phyloP scores from a whole-genome alignment of 169 alveolate species.

The Babesia bovis region DNA sequence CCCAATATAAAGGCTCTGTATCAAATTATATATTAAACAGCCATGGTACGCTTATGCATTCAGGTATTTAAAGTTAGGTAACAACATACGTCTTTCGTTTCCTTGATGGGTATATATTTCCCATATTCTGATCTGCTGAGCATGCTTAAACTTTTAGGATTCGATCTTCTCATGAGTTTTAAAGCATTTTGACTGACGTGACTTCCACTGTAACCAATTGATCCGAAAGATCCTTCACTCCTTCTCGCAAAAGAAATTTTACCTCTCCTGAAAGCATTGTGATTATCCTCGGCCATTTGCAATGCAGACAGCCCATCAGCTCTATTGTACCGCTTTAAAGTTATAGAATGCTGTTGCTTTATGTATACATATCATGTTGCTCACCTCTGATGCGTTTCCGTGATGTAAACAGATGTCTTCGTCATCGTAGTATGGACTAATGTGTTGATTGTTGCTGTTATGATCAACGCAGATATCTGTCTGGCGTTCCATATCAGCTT shows the following conservation, averaged over 20 bases:
- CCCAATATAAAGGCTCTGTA: slow-evolving; percentile 75
- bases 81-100: slow-evolving; percentile 57
- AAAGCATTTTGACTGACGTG: neutral
- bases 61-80: neutral
- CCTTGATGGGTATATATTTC: slow-evolving; percentile 41
- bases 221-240: slow-evolving; percentile 46
- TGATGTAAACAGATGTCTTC: slow-evolving; percentile 7
- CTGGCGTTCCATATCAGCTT: too few species aligned
- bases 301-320: slow-evolving; percentile 27
- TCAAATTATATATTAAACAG: neutral
- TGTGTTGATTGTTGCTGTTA: too few species aligned
- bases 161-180: too few species aligned
- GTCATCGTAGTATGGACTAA: neutral
- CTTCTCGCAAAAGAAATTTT: slow-evolving; percentile 50
- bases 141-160: neutral
- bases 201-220: slow-evolving; percentile 27
- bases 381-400: slow-evolving; percentile 20
- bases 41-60: neutral
- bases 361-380: neutral
- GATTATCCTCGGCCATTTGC: slow-evolving; percentile 35
- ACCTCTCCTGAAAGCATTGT: slow-evolving; percentile 33
- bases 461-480: too few species aligned
- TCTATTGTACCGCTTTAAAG: slow-evolving; percentile 13
- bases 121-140: neutral
- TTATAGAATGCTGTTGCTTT: slow-evolving; percentile 16